Evolutionary conservation across 1,284 basidiomycete species (phyloP), one percentile per base, ranked within the genome.

Genomic region (Ceratobasidium sp.): DNA sequence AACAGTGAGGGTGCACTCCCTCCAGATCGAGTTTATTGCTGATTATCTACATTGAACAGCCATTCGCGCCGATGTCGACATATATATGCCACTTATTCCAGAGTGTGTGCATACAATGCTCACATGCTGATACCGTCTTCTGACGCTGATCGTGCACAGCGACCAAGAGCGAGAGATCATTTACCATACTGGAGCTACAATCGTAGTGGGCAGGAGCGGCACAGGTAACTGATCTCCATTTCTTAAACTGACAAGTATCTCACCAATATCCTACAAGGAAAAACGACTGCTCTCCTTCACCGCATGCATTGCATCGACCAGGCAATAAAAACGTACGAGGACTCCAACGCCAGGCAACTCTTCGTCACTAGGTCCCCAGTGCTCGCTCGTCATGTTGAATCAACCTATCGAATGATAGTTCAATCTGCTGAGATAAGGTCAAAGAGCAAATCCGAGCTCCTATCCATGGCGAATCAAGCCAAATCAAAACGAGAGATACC

Each of bases 261-360:
- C 4, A 14, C 28, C 28, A 12, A 28, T 53, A 16, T 28, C 4
- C 2, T 5, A 12, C 23, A 21, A 60, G 58, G 58, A 1, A 60
- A 60, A 60, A 60, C 58, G 1, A 60, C 58, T 1, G 58, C 58
- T 30, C 41, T 60, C 14, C 39, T 60, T 2, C 41, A 60, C n/a
- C 39, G 26, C 9, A 60, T 60, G 58, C 23, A 14, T 8, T 18
- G 34, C n/a, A 16, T 60, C 9, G 36, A 43, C 3, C 58, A 60
- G n/a, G 18, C 21, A 1, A 32, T 2, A 12, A 21, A 30, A 23
- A 36, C 26, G 3, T 3, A 41, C 5, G 57, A 32, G 10, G 34
- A 9, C 16, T n/a, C n/a, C 8, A 16, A 21, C 34, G 39, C n/a
- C 2, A 16, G 36, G 2, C 58, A 60, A 18, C 21, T 60, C 8